These are phyloP conservation scores for Psilocybe subaeruginosa DNA, from an alignment of 768 basidiomycete species.

Conservation along the genomic window DNA sequence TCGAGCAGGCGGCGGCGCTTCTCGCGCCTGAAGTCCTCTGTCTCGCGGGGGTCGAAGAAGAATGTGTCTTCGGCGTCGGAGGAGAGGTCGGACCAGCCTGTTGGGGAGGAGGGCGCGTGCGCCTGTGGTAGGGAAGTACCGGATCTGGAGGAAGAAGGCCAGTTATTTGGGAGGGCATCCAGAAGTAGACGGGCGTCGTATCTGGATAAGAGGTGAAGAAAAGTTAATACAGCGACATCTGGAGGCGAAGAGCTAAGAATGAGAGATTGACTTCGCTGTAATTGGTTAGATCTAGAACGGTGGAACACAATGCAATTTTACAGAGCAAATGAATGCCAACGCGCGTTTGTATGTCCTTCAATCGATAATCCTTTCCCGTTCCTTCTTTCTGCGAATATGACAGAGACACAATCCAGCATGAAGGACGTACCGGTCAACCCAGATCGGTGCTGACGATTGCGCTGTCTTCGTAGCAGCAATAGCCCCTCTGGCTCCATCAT, in stretches of 20 bases:
- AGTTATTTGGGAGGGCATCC: conserved; percentile 42
- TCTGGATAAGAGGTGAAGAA: conserved; percentile 42
- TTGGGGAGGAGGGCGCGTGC: conserved; percentile 41
- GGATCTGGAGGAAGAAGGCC: not conserved
- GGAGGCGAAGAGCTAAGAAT: conserved; percentile 19
- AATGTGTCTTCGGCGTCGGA: conserved; percentile 88
- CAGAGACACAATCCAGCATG: not conserved
- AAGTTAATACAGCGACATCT: conserved; percentile 12
- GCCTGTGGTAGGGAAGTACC: too few species aligned
- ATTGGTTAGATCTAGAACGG: conserved; percentile 1
- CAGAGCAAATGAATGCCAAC: too few species aligned
- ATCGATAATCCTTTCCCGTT: not conserved
- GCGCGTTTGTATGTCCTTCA: too few species aligned
- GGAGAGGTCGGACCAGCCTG: conserved; percentile 84
- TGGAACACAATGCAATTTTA: not conserved
- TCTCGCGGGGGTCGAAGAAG: conserved; percentile 69
- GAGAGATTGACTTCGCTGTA: conserved; percentile 28
- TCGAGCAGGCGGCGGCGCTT: conserved; percentile 71
- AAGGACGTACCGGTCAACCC: conserved; percentile 83
- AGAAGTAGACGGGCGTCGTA: conserved; percentile 82
- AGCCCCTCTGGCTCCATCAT: not conserved
- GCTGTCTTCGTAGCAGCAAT: not conserved
- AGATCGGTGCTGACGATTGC: conserved; percentile 44
- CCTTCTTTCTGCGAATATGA: not conserved
- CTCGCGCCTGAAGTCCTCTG: conserved; percentile 64